phyloP scores from a whole-genome alignment of 768 basidiomycete genomes.

The Suillus weaverae region DNA sequence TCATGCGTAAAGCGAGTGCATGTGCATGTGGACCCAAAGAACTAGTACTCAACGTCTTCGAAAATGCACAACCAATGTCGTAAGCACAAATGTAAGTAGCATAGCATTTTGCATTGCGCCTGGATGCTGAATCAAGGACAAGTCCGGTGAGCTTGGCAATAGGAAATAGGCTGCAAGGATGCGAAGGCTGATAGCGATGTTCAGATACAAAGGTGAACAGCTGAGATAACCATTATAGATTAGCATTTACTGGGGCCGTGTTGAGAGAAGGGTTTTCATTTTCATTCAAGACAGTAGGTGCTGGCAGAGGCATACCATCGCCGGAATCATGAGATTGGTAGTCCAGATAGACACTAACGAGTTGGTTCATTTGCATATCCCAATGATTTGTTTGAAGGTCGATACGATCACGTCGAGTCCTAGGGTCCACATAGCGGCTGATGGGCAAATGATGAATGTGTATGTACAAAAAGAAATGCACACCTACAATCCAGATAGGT shows the following conservation, averaged over 20 bases:
- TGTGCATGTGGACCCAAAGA: constrained; percentile 12
- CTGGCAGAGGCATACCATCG: background rate
- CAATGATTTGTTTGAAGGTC: constrained; percentile 21
- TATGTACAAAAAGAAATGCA: background rate
- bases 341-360: constrained; percentile 10
- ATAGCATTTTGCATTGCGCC: too few relatives aligned
- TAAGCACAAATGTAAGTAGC: constrained; percentile 15
- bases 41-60: constrained; percentile 15
- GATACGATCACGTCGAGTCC: constrained; percentile 12
- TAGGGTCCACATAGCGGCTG: background rate
- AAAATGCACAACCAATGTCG: constrained; percentile 28
- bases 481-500: background rate
- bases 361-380: constrained; percentile 13
- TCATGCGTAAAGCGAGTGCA: constrained; percentile 1
- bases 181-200: too few relatives aligned
- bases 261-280: background rate
- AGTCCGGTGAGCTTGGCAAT: too few relatives aligned
- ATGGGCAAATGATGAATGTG: background rate
- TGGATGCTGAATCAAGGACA: too few relatives aligned
- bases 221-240: too few relatives aligned
- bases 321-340: constrained; percentile 1
- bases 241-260: background rate
- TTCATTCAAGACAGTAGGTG: background rate
- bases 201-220: too few relatives aligned
- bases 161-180: too few relatives aligned